These are phyloP conservation scores for Orbilia javanica DNA, from an alignment of 2,329 filamentous ascomycete species.

Conservation along the genomic window DNA sequence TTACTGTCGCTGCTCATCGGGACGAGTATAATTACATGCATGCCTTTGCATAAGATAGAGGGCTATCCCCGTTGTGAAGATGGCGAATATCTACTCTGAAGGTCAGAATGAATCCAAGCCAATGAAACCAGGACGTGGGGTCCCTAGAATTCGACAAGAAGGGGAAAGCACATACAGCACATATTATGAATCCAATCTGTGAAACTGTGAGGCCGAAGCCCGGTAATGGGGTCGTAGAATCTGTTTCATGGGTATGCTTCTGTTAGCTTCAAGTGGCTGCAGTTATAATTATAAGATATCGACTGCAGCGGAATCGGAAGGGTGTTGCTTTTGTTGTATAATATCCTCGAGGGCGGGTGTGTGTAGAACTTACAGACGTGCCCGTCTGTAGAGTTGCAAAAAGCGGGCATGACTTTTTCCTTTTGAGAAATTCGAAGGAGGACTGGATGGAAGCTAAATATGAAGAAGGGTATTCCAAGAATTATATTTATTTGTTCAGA, in stretches of 20 bases:
- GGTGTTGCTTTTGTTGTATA: constrained; percentile 50
- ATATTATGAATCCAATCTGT: constrained; percentile 45
- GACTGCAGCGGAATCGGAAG: neutral
- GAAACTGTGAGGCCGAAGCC: constrained; percentile 34
- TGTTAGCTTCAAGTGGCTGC: constrained; percentile 20
- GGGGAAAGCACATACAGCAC: constrained; percentile 30
- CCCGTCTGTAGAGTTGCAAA: constrained; percentile 50
- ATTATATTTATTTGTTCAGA: constrained; percentile 40
- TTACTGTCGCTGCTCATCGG: constrained; percentile 72
- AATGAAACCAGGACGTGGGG: neutral
- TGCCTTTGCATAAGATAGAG: constrained; percentile 73
- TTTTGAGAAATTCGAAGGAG: constrained; percentile 13
- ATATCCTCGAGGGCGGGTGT: constrained; percentile 8
- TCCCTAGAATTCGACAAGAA: neutral
- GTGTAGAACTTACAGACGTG: constrained; percentile 36
- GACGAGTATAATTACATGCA: constrained; percentile 73
- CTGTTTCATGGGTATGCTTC: constrained; percentile 17
- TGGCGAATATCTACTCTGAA: constrained; percentile 65
- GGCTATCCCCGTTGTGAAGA: constrained; percentile 70
- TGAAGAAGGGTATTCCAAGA: constrained; percentile 28
- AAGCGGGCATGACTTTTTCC: constrained; percentile 38
- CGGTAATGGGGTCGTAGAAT: constrained; percentile 28
- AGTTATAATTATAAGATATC: neutral
- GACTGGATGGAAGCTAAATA: constrained; percentile 35
- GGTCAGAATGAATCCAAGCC: neutral